Conservation (phyloP, 495 filamentous ascomycete genomes). For the Penicillium chermesinum region DNA sequence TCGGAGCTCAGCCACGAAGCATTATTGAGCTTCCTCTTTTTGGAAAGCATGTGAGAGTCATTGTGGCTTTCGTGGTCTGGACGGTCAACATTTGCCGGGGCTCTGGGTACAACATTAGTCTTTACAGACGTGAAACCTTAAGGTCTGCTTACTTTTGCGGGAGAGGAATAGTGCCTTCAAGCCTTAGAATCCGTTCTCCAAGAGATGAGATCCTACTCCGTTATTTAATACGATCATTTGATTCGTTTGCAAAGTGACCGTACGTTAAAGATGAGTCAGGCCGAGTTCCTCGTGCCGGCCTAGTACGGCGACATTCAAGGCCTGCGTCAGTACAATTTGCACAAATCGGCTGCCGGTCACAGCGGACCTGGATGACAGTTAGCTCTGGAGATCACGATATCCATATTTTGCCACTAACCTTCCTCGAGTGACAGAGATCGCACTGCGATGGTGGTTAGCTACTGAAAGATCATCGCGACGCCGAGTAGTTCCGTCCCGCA, state of each 20-base stretch:
- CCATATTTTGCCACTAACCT: constrained; percentile 7
- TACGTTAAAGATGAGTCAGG: constrained; percentile 11
- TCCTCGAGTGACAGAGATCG: constrained; percentile 25
- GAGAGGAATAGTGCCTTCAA: constrained; percentile 13
- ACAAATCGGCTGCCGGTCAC: constrained; percentile 19
- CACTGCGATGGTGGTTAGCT: constrained; percentile 17
- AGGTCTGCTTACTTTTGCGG: constrained; percentile 8
- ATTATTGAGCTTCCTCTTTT: constrained; percentile 9
- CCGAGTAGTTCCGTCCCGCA: background rate
- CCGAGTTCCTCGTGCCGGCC: constrained; percentile 10
- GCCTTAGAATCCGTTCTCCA: constrained; percentile 12
- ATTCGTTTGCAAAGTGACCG: background rate
- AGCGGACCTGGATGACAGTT: constrained; percentile 17
- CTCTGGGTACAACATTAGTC: too few species aligned
- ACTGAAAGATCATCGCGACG: too few species aligned
- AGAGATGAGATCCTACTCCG: constrained; percentile 1
- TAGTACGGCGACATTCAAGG: constrained; percentile 17
- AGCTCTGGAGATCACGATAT: background rate
- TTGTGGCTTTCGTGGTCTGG: background rate
- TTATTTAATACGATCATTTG: too few species aligned
- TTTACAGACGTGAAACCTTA: too few species aligned
- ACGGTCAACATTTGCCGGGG: too few species aligned
- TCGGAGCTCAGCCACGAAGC: background rate
- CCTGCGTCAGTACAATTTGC: constrained; percentile 24
- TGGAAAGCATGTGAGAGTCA: background rate